A percentile compares a stretch with the other conserved stretches of the same genome.
phyloP scores from a whole-genome alignment of 257 asterid species.

The Scutellaria minor region DNA sequence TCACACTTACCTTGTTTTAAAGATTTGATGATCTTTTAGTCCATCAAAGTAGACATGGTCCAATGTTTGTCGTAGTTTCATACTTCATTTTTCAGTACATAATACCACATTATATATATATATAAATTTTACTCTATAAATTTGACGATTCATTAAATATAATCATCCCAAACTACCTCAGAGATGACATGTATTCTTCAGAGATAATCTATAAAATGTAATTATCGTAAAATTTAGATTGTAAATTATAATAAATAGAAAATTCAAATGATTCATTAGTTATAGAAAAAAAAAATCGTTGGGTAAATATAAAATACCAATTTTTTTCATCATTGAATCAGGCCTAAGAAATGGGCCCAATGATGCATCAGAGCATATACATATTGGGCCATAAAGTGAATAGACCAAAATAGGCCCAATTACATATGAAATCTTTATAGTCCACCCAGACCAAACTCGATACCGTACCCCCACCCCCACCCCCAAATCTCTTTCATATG shows the following conservation, averaged over 20 bases:
- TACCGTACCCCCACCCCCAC: neutral
- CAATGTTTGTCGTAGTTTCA: neutral
- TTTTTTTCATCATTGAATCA: neutral
- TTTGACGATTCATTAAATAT: too few relatives aligned
- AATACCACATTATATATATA: neutral
- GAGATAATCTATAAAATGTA: too few relatives aligned
- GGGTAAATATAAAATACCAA: too few relatives aligned
- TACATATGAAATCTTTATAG: neutral
- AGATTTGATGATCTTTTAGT: slow-evolving; percentile 24
- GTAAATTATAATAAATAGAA: too few relatives aligned
- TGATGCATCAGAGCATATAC: too few relatives aligned
- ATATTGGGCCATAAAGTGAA: too few relatives aligned
- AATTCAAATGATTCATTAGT: too few relatives aligned
- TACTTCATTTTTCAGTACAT: neutral
- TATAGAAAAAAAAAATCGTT: too few relatives aligned
- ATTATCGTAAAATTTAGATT: too few relatives aligned
- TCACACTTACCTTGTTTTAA: neutral
- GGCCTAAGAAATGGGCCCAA: neutral
- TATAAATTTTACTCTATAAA: too few relatives aligned
- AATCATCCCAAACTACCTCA: too few relatives aligned
- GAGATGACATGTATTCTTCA: too few relatives aligned
- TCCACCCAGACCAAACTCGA: neutral
- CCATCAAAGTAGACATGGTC: slow-evolving; percentile 4
- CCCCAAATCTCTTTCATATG: neutral
- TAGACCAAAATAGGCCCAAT: neutral